These are phyloP conservation scores for Zygoascus tannicola DNA, from an alignment of 805 yeast species.

Conservation along the genomic window DNA sequence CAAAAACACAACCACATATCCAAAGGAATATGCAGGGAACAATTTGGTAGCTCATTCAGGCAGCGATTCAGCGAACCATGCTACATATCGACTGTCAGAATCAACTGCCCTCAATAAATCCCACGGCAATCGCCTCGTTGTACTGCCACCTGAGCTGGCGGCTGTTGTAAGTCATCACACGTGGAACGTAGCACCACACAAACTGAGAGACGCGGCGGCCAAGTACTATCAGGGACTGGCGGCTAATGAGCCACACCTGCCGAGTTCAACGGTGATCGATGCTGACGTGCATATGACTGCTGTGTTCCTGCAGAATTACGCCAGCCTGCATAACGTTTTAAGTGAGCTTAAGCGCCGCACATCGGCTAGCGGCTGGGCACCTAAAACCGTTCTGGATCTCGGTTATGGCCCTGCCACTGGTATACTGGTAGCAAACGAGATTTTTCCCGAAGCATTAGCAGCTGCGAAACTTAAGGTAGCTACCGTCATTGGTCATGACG, in stretches of 20 bases:
- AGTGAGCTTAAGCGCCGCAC: constrained; percentile 52
- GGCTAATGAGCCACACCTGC: constrained; percentile 35
- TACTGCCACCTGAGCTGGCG: constrained; percentile 49
- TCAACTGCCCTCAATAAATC: constrained; percentile 49
- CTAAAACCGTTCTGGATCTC: constrained; percentile 61
- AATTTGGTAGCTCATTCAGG: too few species aligned
- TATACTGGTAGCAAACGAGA: constrained; percentile 74
- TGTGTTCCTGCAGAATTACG: constrained; percentile 72
- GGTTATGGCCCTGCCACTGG: constrained; percentile 93
- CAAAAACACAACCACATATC: not conserved
- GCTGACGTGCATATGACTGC: constrained; percentile 78
- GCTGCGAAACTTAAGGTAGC: constrained; percentile 52
- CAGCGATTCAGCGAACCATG: too few species aligned
- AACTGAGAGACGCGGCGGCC: constrained; percentile 54
- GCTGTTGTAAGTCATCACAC: constrained; percentile 57
- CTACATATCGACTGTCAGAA: not conserved
- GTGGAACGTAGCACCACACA: constrained; percentile 38
- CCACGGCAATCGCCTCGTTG: constrained; percentile 39
- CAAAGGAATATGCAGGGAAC: too few species aligned
- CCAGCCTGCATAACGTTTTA: constrained; percentile 55
- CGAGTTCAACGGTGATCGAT: constrained; percentile 26
- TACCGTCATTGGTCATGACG: constrained; percentile 57
- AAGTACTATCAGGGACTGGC: constrained; percentile 42
- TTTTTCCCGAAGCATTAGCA: constrained; percentile 48
- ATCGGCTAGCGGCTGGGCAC: constrained; percentile 45